Percentiles rank a stretch among this genome's conserved stretches.
Evolutionary conservation across 345 rosid genomes (phyloP).

Genomic region (Physaria fendleri): DNA sequence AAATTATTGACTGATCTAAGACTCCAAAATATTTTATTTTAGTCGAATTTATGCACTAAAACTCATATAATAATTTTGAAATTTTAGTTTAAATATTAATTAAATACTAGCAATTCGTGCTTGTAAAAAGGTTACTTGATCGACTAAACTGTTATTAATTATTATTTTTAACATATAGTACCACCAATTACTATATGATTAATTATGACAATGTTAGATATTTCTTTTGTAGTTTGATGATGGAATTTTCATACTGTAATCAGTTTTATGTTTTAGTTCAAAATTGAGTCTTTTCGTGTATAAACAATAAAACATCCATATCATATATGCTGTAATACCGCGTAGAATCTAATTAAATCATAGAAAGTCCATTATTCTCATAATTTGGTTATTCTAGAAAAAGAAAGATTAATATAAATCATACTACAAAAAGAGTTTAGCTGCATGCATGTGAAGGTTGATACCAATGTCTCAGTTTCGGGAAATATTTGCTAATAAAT

Average conservation of each 20-base stretch:
- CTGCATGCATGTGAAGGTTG: constrained; percentile 33
- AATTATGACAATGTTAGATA: neutral
- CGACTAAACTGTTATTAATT: too few species aligned
- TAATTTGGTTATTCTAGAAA: too few species aligned
- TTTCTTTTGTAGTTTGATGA: neutral
- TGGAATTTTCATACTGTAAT: too few species aligned
- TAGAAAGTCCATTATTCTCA: constrained; percentile 2
- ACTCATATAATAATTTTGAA: neutral
- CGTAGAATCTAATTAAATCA: neutral
- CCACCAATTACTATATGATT: too few species aligned
- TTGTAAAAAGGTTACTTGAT: too few species aligned
- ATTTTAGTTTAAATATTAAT: neutral
- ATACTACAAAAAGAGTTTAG: neutral
- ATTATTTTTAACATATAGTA: too few species aligned
- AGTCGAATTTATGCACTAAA: neutral
- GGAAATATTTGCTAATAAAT: neutral
- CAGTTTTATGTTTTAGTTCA: neutral
- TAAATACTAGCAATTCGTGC: neutral
- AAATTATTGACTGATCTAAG: neutral
- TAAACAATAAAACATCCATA: neutral
- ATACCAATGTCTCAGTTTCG: constrained; percentile 5
- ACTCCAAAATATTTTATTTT: neutral
- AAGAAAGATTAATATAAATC: too few species aligned
- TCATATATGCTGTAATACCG: neutral
- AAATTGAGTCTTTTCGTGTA: neutral